phyloP scores from a whole-genome alignment of 768 basidiomycete genomes.

The Russula virescens region DNA sequence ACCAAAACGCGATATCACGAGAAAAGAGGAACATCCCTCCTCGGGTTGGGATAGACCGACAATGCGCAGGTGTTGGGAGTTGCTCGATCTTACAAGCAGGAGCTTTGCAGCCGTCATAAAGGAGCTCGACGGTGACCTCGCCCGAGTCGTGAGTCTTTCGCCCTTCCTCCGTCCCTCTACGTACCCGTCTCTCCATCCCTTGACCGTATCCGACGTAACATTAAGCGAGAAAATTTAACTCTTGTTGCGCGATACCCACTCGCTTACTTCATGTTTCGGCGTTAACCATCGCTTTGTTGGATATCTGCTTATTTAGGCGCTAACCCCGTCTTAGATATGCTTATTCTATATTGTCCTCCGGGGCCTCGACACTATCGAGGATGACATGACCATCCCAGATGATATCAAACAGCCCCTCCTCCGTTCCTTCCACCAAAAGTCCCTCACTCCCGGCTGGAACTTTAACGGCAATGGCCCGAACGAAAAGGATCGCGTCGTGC shows the following conservation, averaged over 20 bases:
- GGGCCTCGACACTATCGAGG: slow-evolving; percentile 95
- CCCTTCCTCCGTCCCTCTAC: background rate
- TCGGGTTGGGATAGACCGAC: slow-evolving; percentile 82
- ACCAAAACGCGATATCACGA: slow-evolving; percentile 74
- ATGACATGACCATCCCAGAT: slow-evolving; percentile 95
- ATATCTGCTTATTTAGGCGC: slow-evolving; percentile 2
- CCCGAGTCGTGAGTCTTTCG: slow-evolving; percentile 66
- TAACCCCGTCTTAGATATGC: slow-evolving; percentile 58
- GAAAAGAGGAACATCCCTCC: slow-evolving; percentile 61
- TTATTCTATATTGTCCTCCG: slow-evolving; percentile 93
- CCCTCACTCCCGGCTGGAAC: slow-evolving; percentile 79
- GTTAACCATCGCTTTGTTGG: background rate
- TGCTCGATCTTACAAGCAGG: slow-evolving; percentile 82
- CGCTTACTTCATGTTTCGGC: background rate
- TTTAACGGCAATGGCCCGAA: slow-evolving; percentile 76
- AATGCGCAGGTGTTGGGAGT: slow-evolving; percentile 89
- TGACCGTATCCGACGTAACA: too few species aligned
- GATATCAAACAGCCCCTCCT: slow-evolving; percentile 80
- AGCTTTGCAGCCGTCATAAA: slow-evolving; percentile 93
- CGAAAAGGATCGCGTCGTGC: slow-evolving; percentile 82
- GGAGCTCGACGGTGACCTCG: slow-evolving; percentile 92
- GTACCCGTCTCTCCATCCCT: too few species aligned
- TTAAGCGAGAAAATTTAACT: background rate
- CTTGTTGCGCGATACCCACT: background rate
- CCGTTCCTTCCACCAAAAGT: slow-evolving; percentile 73